These are phyloP conservation scores for Agarophyton chilense DNA, from an alignment of 23 red algal genomes.

Conservation along the genomic window DNA sequence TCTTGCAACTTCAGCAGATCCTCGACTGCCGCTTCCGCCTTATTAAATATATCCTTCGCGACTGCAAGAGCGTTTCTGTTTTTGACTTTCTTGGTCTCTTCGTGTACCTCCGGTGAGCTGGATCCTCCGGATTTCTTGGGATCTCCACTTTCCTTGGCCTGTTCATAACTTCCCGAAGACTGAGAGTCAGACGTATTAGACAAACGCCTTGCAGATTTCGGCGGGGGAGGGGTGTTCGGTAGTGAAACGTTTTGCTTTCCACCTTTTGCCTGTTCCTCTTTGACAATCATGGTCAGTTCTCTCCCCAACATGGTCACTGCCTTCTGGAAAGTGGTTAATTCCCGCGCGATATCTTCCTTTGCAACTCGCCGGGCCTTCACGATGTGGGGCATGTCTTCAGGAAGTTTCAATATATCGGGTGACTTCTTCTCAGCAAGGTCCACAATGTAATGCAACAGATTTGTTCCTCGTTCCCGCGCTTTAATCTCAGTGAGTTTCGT, in stretches of 20 bases:
- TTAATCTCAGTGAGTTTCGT: slow-evolving; percentile 88
- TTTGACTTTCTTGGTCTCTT: not conserved
- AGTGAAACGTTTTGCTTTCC: slow-evolving; percentile 35
- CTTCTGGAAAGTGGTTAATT: slow-evolving; percentile 68
- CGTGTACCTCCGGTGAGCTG: not conserved
- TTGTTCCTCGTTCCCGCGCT: slow-evolving; percentile 60
- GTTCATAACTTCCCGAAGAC: not conserved
- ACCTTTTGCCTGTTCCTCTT: slow-evolving; percentile 41
- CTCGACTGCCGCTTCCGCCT: slow-evolving; percentile 62
- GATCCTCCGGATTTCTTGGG: not conserved
- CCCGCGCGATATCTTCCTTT: slow-evolving; percentile 72
- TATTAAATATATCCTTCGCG: slow-evolving; percentile 50
- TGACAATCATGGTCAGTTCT: slow-evolving; percentile 69
- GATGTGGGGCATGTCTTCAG: slow-evolving; percentile 60
- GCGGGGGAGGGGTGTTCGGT: slow-evolving; percentile 26
- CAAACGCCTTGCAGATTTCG: slow-evolving; percentile 44
- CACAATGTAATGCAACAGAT: slow-evolving; percentile 83
- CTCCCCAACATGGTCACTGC: slow-evolving; percentile 61
- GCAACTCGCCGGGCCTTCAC: slow-evolving; percentile 56
- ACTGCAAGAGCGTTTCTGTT: slow-evolving; percentile 28
- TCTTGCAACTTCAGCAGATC: slow-evolving; percentile 62
- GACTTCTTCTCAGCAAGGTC: slow-evolving; percentile 61
- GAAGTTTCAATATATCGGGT: slow-evolving; percentile 47
- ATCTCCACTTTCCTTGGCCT: not conserved
- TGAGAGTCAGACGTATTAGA: slow-evolving; percentile 47